Base-by-base conservation (phyloP, 2,329 filamentous ascomycete genomes). In the Colletotrichum viniferum region DNA sequence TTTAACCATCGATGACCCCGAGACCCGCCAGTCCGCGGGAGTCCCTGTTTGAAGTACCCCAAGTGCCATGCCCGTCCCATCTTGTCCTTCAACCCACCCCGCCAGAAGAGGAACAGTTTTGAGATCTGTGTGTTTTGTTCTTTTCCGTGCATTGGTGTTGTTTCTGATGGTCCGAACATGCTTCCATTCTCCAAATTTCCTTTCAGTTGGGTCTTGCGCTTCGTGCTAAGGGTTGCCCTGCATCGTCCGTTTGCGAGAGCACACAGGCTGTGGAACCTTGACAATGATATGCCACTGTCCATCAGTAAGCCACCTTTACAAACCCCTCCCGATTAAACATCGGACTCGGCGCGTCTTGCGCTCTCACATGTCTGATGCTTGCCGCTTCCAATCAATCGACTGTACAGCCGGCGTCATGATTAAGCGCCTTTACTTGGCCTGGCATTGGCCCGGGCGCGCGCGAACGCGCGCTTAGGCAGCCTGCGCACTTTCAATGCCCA, bases 121-220 rank as follows among this genome's bases (percentile, higher is more conserved):
- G 60, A 58, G 30, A 43, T 32, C 34, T 58, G 43, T 63, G 66
- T 70, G 43, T 70, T 28, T 38, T 43, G 18, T 8, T 58, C 21
- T 21, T 58, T 70, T 70, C n/a, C 43, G 30, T 48, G 28, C 66
- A 36, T 30, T 38, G 24, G 26, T n/a, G 36, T 6, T 52, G 62
- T 34, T 28, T 48, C 43, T 65, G 43, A 55, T 48, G 71, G 58
- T 73, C 71, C 71, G 71, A 73, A 70, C 71, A 70, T 55, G 28
- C 43, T 67, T 48, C 66, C 48, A 34, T 64, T 56, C n/a, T 48
- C 43, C 26, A 38, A n/a, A 55, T 18, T 34, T 30, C 36, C 34
- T 26, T 28, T 26, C 34, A 66, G 12, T 13, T 32, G n/a, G 30
- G n/a, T 43, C 43, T 21, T 13, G 43, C 43, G n/a, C n/a, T 21